A percentile compares a stretch with the other conserved stretches of the same genome.
phyloP scores from a whole-genome alignment of 768 basidiomycete genomes.

The Wakefieldia striispora region DNA sequence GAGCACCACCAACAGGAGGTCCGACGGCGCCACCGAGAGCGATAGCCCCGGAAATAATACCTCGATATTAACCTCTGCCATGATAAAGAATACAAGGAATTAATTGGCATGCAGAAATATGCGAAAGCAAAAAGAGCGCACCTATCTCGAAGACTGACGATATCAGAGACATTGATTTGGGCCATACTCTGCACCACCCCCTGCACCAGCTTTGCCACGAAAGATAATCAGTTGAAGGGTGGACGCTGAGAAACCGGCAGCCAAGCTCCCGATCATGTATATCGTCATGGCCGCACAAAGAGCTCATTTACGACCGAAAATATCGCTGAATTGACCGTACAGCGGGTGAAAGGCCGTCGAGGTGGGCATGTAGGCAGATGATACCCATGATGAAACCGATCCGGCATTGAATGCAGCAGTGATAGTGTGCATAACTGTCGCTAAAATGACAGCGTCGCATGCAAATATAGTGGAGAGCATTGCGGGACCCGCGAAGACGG shows the following conservation, averaged over 20 bases:
- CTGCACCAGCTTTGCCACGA: constrained; percentile 64
- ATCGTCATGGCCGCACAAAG: constrained; percentile 57
- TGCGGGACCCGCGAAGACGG: constrained; percentile 59
- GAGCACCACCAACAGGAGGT: constrained; percentile 63
- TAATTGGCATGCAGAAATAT: too few species aligned
- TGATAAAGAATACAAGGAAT: background rate
- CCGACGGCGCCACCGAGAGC: constrained; percentile 61
- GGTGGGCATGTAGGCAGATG: constrained; percentile 67
- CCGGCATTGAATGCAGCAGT: constrained; percentile 59
- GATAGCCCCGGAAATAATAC: constrained; percentile 61
- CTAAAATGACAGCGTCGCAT: constrained; percentile 71
- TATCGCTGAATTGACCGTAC: constrained; percentile 63
- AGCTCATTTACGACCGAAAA: constrained; percentile 63
- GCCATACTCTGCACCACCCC: constrained; percentile 69
- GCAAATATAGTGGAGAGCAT: constrained; percentile 60
- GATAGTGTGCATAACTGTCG: constrained; percentile 72
- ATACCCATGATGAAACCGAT: constrained; percentile 57
- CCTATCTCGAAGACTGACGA: constrained; percentile 69
- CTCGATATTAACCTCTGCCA: constrained; percentile 70
- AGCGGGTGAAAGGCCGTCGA: constrained; percentile 41
- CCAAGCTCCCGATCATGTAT: constrained; percentile 64
- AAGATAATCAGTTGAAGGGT: constrained; percentile 70
- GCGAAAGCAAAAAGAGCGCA: too few species aligned
- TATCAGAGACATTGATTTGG: constrained; percentile 71
- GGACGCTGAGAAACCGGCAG: constrained; percentile 62